These are phyloP conservation scores for Calonectria honghensis DNA, from an alignment of 2,329 filamentous ascomycete genomes.

Conservation along the genomic window DNA sequence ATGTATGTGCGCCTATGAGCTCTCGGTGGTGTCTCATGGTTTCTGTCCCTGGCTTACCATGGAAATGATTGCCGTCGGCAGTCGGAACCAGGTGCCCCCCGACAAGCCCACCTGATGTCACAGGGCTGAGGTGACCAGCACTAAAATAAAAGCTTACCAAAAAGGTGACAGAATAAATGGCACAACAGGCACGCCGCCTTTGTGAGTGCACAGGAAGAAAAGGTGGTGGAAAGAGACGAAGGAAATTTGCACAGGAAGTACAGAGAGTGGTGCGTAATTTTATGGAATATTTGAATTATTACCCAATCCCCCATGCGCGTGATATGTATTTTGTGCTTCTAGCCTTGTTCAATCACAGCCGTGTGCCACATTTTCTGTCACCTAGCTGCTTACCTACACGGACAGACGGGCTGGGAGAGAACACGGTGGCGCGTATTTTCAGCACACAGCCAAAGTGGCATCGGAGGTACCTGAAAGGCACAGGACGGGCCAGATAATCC, in stretches of 20 bases:
- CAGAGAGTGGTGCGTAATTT: fast-evolving
- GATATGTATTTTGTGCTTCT: not conserved
- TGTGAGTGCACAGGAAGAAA: not conserved
- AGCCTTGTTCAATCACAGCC: not conserved
- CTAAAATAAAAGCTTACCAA: slow-evolving; percentile 41
- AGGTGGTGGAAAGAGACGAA: no score
- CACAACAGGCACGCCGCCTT: slow-evolving; percentile 14
- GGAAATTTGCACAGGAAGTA: no score
- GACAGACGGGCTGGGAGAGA: slow-evolving; percentile 50
- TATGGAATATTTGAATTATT: not conserved
- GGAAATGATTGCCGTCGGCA: slow-evolving; percentile 10
- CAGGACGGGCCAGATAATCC: slow-evolving; percentile 60
- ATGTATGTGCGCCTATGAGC: no score
- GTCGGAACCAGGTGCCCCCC: not conserved
- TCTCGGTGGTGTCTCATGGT: no score
- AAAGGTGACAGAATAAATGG: slow-evolving; percentile 46
- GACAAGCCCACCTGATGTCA: slow-evolving; percentile 14
- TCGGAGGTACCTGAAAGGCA: slow-evolving; percentile 43
- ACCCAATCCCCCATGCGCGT: not conserved
- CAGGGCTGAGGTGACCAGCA: slow-evolving; percentile 19
- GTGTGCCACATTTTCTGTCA: slow-evolving; percentile 12
- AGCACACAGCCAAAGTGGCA: slow-evolving; percentile 27
- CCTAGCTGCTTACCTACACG: slow-evolving; percentile 14
- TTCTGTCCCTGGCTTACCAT: not conserved
- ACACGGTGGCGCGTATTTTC: slow-evolving; percentile 59